Percentiles rank a stretch among this genome's conserved stretches.
Conservation (phyloP, 352 stramenopile genomes). For the Phytophthora pseudosyringae region DNA sequence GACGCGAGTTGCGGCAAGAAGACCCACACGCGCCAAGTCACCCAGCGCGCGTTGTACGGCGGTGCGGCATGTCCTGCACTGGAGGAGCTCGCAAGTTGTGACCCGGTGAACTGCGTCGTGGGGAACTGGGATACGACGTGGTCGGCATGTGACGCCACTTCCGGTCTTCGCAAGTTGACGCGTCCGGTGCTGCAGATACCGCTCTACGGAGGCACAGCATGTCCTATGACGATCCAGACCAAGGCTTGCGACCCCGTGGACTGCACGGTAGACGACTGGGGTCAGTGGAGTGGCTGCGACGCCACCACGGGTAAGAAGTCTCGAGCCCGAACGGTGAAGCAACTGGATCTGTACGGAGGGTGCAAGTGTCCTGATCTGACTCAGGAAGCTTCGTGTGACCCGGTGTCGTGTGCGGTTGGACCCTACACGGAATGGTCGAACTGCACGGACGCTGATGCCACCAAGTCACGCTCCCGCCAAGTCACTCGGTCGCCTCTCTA, state of each 20-base stretch:
- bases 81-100: slow-evolving; percentile 46
- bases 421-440: slow-evolving; percentile 54
- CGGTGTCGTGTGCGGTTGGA: slow-evolving; percentile 47
- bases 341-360: slow-evolving; percentile 60
- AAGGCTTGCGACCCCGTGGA: slow-evolving; percentile 62
- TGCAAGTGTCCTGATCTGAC: slow-evolving; percentile 50
- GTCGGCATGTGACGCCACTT: slow-evolving; percentile 41
- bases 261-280: slow-evolving; percentile 50
- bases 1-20: slow-evolving; percentile 50
- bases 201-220: slow-evolving; percentile 49
- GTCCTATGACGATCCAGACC: slow-evolving; percentile 33
- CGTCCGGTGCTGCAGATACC: slow-evolving; percentile 40
- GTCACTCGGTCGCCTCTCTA: slow-evolving; percentile 46
- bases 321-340: slow-evolving; percentile 42
- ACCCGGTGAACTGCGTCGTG: slow-evolving; percentile 50
- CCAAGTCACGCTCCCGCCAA: slow-evolving; percentile 37
- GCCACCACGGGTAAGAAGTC: slow-evolving; percentile 40
- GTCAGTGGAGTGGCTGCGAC: slow-evolving; percentile 37
- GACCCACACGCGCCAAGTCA: slow-evolving; percentile 39
- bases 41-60: slow-evolving; percentile 38
- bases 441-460: slow-evolving; percentile 53
- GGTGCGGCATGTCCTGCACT: slow-evolving; percentile 41
- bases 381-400: slow-evolving; percentile 49
- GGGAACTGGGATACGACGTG: slow-evolving; percentile 44
- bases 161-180: slow-evolving; percentile 42